Percentiles rank a stretch among this genome's conserved stretches.
phyloP scores from a whole-genome alignment of 139 green algal species.

The Micractinium conductrix region DNA sequence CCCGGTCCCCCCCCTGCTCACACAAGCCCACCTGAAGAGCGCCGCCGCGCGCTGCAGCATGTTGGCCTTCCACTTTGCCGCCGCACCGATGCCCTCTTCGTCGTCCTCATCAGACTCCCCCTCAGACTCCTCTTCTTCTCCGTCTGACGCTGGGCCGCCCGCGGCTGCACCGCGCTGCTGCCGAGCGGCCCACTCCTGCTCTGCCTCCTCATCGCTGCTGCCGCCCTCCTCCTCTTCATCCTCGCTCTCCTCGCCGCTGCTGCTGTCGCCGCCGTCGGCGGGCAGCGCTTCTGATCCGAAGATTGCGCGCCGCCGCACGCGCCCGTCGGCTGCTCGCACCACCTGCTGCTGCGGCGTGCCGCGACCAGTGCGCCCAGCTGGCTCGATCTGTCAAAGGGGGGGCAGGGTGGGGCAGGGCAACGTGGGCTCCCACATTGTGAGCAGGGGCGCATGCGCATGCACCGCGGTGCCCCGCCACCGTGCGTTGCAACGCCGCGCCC shows the following conservation, averaged over 20 bases:
- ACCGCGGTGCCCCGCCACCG: too few species aligned
- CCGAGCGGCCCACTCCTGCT: conserved; percentile 22
- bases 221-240: conserved; percentile 19
- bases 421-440: too few species aligned
- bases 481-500: too few species aligned
- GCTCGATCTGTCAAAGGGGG: background rate
- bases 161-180: conserved; percentile 1
- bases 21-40: conserved; percentile 58
- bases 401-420: too few species aligned
- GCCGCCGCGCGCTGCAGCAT: conserved; percentile 51
- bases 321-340: conserved; percentile 39
- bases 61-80: conserved; percentile 66
- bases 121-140: conserved; percentile 17
- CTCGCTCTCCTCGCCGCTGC: background rate
- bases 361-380: background rate
- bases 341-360: background rate
- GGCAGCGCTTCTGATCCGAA: conserved; percentile 41
- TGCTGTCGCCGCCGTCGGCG: conserved; percentile 13
- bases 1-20: too few species aligned
- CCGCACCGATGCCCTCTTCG: conserved; percentile 50
- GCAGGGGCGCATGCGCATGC: too few species aligned
- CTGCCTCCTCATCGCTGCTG: conserved; percentile 32
- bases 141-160: conserved; percentile 8
- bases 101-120: conserved; percentile 13
- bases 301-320: conserved; percentile 64